Conservation (phyloP, 108 stramenopile genomes). For the Craspedostauros australis region DNA sequence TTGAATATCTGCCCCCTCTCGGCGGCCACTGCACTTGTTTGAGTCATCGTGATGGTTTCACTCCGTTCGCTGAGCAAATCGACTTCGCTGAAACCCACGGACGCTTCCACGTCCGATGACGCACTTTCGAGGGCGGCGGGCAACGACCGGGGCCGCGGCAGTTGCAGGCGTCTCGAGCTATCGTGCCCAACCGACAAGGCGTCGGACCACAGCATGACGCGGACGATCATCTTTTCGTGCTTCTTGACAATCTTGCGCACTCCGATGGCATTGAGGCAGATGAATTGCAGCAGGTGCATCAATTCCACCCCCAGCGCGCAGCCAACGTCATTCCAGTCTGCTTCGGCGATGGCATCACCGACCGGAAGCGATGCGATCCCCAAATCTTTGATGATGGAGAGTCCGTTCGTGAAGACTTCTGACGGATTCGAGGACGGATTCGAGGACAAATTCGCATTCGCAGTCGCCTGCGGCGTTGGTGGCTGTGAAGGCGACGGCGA, state of each 20-base stretch:
- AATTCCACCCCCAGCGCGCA: constrained; percentile 46
- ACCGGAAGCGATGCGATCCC: constrained; percentile 15
- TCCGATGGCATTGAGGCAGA: constrained; percentile 53
- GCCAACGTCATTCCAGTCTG: too few relatives aligned
- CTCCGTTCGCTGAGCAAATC: constrained; percentile 13
- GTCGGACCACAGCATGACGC: too few relatives aligned
- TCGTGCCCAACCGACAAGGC: too few relatives aligned
- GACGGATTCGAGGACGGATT: constrained; percentile 6
- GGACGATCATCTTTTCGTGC: constrained; percentile 38
- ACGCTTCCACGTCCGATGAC: too few relatives aligned
- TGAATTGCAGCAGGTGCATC: constrained; percentile 51
- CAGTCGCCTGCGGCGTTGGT: neutral
- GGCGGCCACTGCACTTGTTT: constrained; percentile 11
- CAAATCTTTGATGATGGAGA: constrained; percentile 11
- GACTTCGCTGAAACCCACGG: too few relatives aligned
- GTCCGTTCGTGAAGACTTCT: neutral
- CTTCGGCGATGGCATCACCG: constrained; percentile 1
- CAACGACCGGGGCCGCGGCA: too few relatives aligned
- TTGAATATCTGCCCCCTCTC: too few relatives aligned
- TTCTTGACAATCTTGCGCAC: constrained; percentile 70
- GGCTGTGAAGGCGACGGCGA: too few relatives aligned
- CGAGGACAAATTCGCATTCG: constrained; percentile 21
- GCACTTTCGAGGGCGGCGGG: too few relatives aligned
- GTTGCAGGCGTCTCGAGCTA: too few relatives aligned
- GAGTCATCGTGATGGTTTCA: constrained; percentile 17